Evolutionary conservation across 2,329 filamentous ascomycete species (phyloP), one percentile per base, ranked within the genome.

Genomic region (Cytospora chrysosperma): DNA sequence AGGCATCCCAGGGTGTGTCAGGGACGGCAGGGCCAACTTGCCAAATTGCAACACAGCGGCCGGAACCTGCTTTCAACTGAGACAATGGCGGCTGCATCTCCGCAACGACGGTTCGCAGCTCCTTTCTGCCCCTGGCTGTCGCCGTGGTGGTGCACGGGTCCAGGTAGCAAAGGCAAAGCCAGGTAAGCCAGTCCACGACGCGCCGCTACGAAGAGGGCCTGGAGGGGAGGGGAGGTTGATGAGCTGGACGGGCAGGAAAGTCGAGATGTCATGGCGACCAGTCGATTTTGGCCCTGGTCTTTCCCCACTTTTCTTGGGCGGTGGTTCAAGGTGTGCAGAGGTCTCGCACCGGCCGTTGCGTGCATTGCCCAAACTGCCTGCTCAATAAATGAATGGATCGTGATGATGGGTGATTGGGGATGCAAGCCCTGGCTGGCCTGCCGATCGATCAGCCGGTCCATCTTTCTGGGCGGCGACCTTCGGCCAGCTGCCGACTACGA

Each of bases 241-340:
- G 51, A 52, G 26, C 26, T 32, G 43, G 43, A 24, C 43, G 21
- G 58, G 59, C 51, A 61, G 51, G n/a, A n/a, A 61, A 17, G 59
- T 61, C 59, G 59, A 61, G 37, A 52, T 61, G 51, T 32, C 59
- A 50, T 55, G 51, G 50, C 13, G 27, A 28, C 59, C 59, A 50
- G 59, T 55, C 59, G 55, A 55, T 12, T n/a, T n/a, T n/a, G n/a
- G n/a, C n/a, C n/a, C 26, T 28, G 34, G 27, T 17, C 5, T 19
- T 19, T 40, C 43, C 51, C 37, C 59, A 50, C 49, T 61, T 8
- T 9, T 30, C 4, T 30, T 54, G 43, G 10, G 4, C 43, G n/a
- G n/a, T 19, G 13, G 43, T 24, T 40, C 17, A 40, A 40, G 19
- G n/a, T 21, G 43, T 47, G n/a, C 43, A 47, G 24, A 7, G 43